Conservation (phyloP, 257 asterid genomes). For the Fraxinus pennsylvanica region DNA sequence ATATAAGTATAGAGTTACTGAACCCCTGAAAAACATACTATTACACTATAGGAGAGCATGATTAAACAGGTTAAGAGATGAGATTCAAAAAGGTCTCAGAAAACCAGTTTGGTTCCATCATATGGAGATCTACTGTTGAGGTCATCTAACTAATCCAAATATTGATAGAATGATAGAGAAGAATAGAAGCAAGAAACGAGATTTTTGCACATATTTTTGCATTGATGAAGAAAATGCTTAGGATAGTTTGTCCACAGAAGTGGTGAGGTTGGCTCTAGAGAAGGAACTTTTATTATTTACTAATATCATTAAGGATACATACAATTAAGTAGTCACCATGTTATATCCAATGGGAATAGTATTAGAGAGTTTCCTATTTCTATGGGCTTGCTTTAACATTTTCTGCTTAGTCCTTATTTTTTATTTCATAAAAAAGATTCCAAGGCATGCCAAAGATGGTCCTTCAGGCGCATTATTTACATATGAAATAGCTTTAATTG, state of each 20-base stretch:
- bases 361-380: background rate
- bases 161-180: background rate
- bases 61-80: background rate
- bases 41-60: background rate
- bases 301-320: background rate
- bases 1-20: background rate
- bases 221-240: background rate
- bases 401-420: background rate
- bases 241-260: background rate
- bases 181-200: background rate
- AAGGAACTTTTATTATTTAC: background rate
- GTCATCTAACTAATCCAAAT: background rate
- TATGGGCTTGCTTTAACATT: background rate
- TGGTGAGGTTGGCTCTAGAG: background rate
- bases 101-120: background rate
- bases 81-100: background rate
- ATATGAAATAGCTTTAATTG: background rate
- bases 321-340: background rate
- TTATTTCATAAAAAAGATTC: background rate
- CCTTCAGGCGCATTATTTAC: background rate
- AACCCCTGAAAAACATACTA: background rate
- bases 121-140: background rate
- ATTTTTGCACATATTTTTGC: background rate
- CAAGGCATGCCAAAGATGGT: background rate
- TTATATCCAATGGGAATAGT: background rate